Evolutionary conservation across 2,329 filamentous ascomycete genomes (phyloP), one percentile per base, ranked within the genome.

Genomic region (Trichoderma breve): DNA sequence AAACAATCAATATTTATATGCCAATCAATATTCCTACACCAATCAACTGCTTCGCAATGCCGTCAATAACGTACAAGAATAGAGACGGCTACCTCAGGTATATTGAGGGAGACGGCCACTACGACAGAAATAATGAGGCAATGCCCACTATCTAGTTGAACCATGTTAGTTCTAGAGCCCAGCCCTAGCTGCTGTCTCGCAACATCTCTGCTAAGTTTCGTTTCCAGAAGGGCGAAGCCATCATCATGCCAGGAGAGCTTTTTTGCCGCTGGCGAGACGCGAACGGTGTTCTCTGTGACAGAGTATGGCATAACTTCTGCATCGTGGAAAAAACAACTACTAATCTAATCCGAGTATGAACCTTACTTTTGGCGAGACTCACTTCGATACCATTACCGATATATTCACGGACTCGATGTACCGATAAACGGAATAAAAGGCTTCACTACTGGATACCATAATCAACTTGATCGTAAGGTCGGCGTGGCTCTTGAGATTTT

Each of bases 381-480:
- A 18, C 39, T 43, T 43, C 15, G 15, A n/a, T 9, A 9, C 15
- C 39, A 43, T n/a, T 43, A 43, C 39, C 39, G 39, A n/a, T 9
- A n/a, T n/a, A 4, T n/a, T 3, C 39, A 43, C 7, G 7, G 1
- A n/a, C 1, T 9, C 0, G 39, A 43, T 1, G 2, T 36, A 9
- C 39, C 39, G 15, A 18, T n/a, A 43, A 18, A 1, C 15, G 15
- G 15, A 18, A 43, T 2, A 43, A n/a, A 2, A 2, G 15, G 39
- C 15, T 43, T 43, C 39, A 43, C 39, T n/a, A 1, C 15, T 43
- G 1, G 15, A 18, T 43, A 43, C 18, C 39, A 43, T 18, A 7
- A n/a, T 8, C 15, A 43, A 43, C 39, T 43, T 43, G 15, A n/a
- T 43, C 15, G 39, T 43, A n/a, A n/a, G 39, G 15, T 4, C 39